These are phyloP conservation scores for Rhodotorula sp. DNA, from an alignment of 1,284 basidiomycete species.

Conservation along the genomic window DNA sequence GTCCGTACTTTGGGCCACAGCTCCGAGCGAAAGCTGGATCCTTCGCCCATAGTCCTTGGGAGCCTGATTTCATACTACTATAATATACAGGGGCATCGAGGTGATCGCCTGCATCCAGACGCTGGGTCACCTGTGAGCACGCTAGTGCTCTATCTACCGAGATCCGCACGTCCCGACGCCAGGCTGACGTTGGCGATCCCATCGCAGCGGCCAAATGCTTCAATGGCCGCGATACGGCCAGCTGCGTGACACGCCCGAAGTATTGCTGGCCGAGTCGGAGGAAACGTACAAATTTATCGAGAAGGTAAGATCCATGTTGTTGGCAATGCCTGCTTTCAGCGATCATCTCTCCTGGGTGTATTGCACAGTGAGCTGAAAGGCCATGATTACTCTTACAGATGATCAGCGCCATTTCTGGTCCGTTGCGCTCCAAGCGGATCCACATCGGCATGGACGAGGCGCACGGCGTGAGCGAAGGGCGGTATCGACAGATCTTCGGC, in stretches of 20 bases:
- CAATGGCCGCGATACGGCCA: constrained; percentile 50
- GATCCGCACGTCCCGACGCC: background rate
- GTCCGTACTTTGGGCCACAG: background rate
- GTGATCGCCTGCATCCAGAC: constrained; percentile 48
- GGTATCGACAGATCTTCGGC: constrained; percentile 48
- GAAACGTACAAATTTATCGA: constrained; percentile 49
- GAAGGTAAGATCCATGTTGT: constrained; percentile 34
- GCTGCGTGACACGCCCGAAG: constrained; percentile 49
- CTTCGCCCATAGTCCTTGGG: background rate
- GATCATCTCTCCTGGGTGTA: no score
- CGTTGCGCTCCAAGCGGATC: constrained; percentile 48
- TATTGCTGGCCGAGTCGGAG: constrained; percentile 47
- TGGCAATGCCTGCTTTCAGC: background rate
- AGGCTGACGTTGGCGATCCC: background rate
- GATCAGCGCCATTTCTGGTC: constrained; percentile 45
- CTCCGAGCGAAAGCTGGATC: no score
- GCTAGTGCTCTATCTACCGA: background rate
- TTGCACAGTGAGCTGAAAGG: no score
- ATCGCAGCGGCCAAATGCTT: constrained; percentile 48
- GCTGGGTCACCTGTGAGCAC: constrained; percentile 46
- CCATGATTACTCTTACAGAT: no score
- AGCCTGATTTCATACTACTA: rapidly evolving
- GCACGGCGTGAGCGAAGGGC: constrained; percentile 49
- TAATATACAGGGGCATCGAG: constrained; percentile 41
- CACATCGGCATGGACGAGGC: constrained; percentile 49